Conservation (phyloP, 2,329 filamentous ascomycete genomes). For the Hypoxylon sp. region DNA sequence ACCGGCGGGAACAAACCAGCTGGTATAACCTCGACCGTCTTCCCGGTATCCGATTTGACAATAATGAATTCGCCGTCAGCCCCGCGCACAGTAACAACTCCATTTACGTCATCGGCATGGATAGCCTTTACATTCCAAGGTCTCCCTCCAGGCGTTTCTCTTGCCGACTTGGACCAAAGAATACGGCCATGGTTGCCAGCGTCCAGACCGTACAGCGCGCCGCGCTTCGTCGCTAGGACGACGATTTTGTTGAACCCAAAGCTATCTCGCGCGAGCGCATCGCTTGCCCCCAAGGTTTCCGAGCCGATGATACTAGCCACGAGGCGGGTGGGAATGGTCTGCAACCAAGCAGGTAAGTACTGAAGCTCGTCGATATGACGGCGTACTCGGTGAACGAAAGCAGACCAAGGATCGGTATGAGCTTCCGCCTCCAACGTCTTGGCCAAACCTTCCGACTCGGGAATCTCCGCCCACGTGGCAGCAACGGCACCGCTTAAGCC, state of each 20-base stretch:
- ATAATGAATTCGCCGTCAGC: slow-evolving; percentile 72
- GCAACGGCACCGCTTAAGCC: slow-evolving; percentile 83
- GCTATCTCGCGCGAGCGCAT: slow-evolving; percentile 72
- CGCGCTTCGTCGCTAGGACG: slow-evolving; percentile 82
- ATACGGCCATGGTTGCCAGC: slow-evolving; percentile 79
- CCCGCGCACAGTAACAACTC: slow-evolving; percentile 69
- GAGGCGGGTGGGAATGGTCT: slow-evolving; percentile 75
- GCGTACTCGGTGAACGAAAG: slow-evolving; percentile 88
- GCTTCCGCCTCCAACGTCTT: slow-evolving; percentile 88
- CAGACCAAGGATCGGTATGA: slow-evolving; percentile 80
- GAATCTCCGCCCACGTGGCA: slow-evolving; percentile 83
- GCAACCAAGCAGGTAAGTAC: slow-evolving; percentile 79
- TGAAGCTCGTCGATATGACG: slow-evolving; percentile 85
- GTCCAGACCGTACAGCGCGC: slow-evolving; percentile 84
- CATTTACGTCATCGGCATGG: slow-evolving; percentile 68
- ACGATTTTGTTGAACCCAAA: slow-evolving; percentile 93
- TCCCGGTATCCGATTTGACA: slow-evolving; percentile 67
- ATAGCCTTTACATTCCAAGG: slow-evolving; percentile 78
- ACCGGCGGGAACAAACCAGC: slow-evolving; percentile 57
- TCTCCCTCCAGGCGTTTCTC: slow-evolving; percentile 66
- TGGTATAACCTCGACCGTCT: slow-evolving; percentile 59
- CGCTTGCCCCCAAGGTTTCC: slow-evolving; percentile 58
- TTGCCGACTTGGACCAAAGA: slow-evolving; percentile 78
- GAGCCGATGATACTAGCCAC: slow-evolving; percentile 73
- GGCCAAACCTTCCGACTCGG: slow-evolving; percentile 78